A percentile compares a stretch with the other conserved stretches of the same genome.
These are phyloP conservation scores for Kalmanozyma brasiliensis DNA, from an alignment of 1,284 basidiomycete genomes.

Conservation along the genomic window DNA sequence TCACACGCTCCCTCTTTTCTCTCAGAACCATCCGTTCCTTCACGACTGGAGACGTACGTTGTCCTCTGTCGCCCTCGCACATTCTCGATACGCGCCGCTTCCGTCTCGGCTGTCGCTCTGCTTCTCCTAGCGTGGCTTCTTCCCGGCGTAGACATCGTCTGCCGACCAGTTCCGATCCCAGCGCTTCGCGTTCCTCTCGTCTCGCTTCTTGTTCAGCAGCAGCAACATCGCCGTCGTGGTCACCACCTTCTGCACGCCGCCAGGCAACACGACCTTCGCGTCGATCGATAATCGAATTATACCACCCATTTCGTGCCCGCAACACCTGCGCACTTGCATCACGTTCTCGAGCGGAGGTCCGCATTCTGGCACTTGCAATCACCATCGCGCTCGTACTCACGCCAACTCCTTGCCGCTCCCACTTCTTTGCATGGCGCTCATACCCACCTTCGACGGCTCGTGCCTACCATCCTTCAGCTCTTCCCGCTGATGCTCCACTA, in stretches of 20 bases:
- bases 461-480: not conserved
- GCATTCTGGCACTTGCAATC: no score
- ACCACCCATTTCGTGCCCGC: not conserved
- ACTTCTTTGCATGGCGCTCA: conserved; percentile 1
- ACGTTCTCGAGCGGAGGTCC: no score
- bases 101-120: no score
- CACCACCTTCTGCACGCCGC: not conserved
- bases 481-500: conserved; percentile 1
- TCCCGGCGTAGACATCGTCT: no score
- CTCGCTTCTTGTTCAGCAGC: no score
- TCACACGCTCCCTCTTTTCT: not conserved
- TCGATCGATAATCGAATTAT: conserved; percentile 1
- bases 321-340: no score
- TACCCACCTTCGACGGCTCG: not conserved
- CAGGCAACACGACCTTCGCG: not conserved
- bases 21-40: no score
- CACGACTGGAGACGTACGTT: no score
- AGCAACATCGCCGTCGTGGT: not conserved
- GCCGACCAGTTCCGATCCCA: no score
- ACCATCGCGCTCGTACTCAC: not conserved
- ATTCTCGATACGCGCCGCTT: no score
- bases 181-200: not conserved
- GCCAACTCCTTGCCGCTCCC: not conserved
- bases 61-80: no score
- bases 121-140: no score